Percentiles rank a stretch among this genome's conserved stretches.
These are phyloP conservation scores for Epichloe amarillans DNA, from an alignment of 2,329 filamentous ascomycete species.

Conservation along the genomic window DNA sequence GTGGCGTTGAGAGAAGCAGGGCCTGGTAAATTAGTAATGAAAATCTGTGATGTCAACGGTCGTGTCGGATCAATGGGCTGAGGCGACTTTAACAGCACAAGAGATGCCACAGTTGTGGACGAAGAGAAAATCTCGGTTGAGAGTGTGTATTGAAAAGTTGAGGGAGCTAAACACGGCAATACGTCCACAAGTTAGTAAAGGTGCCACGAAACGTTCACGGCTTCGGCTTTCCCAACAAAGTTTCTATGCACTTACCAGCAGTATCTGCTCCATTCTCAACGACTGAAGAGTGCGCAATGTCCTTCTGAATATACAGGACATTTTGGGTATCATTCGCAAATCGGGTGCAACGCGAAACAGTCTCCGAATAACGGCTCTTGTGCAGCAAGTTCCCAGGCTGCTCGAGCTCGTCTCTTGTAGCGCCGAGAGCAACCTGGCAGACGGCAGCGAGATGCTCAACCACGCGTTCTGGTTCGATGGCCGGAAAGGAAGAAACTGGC, in stretches of 20 bases:
- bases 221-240: background rate
- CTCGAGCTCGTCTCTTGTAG: conserved; percentile 66
- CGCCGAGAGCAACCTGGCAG: conserved; percentile 61
- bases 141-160: conserved; percentile 62
- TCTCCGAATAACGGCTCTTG: conserved; percentile 57
- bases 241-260: conserved; percentile 23
- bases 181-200: background rate
- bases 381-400: conserved; percentile 73
- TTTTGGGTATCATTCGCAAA: conserved; percentile 83
- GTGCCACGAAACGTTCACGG: background rate
- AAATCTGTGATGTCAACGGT: conserved; percentile 77
- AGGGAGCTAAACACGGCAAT: conserved; percentile 21
- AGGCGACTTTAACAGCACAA: conserved; percentile 82
- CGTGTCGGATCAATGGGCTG: conserved; percentile 73
- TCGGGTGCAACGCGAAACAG: conserved; percentile 71
- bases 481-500: conserved; percentile 31
- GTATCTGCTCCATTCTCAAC: conserved; percentile 34
- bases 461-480: conserved; percentile 54
- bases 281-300: conserved; percentile 43
- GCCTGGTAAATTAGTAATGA: conserved; percentile 84
- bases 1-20: conserved; percentile 55
- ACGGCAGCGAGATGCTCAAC: conserved; percentile 61
- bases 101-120: conserved; percentile 67
- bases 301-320: conserved; percentile 85
- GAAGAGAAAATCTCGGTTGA: conserved; percentile 71